Evolutionary conservation across 176 grass and related monocot species (phyloP).

Genomic region (Pontederia paniculata): DNA sequence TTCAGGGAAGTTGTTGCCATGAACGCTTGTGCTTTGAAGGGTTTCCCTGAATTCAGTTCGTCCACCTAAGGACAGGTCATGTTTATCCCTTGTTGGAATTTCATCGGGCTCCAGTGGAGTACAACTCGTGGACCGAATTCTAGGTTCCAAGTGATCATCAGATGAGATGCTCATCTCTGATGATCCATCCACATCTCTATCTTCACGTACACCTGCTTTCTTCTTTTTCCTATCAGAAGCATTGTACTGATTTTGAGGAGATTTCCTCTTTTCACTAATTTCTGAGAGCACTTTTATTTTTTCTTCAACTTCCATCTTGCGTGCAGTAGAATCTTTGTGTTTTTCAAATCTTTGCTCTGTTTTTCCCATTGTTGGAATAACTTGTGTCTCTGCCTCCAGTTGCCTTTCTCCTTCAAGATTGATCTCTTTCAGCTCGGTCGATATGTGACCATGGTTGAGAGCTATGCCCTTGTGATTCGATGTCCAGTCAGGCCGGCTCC

Average conservation of each 20-base stretch:
- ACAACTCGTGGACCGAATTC: slow-evolving; percentile 14
- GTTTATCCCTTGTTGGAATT: slow-evolving; percentile 5
- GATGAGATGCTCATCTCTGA: slow-evolving; percentile 57
- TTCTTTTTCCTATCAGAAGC: slow-evolving; percentile 14
- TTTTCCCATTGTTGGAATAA: slow-evolving; percentile 15
- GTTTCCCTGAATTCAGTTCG: not conserved
- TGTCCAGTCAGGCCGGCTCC: slow-evolving; percentile 80
- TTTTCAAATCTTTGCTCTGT: slow-evolving; percentile 15
- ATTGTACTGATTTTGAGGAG: not conserved
- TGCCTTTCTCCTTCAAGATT: slow-evolving; percentile 9
- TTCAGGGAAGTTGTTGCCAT: too few species aligned
- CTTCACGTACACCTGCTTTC: slow-evolving; percentile 12
- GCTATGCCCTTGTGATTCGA: slow-evolving; percentile 49
- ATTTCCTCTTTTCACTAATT: slow-evolving; percentile 9
- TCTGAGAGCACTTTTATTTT: slow-evolving; percentile 3
- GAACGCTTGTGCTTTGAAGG: not conserved
- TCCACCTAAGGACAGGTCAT: not conserved
- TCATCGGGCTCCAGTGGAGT: slow-evolving; percentile 6
- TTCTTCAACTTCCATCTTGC: not conserved
- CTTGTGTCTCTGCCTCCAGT: slow-evolving; percentile 8
- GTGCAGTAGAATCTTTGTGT: not conserved
- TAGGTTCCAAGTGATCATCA: slow-evolving; percentile 16
- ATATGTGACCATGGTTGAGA: slow-evolving; percentile 36
- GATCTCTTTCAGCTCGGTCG: not conserved
- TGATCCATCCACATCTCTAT: not conserved